phyloP scores from a whole-genome alignment of 2,329 filamentous ascomycete genomes.

The Huntiella omanensis region DNA sequence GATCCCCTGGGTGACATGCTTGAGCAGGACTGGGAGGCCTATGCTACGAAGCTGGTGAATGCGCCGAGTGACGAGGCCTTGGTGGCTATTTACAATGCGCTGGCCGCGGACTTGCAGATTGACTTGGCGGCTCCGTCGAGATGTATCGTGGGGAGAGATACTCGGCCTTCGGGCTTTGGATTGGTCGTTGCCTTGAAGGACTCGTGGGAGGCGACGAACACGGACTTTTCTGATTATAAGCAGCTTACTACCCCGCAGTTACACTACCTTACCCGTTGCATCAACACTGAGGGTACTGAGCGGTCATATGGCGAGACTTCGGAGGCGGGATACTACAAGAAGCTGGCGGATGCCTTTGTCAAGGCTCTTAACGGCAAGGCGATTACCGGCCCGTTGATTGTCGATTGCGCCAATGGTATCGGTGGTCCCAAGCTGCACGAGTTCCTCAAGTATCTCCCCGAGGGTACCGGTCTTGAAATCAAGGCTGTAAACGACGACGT shows the following conservation, averaged over 20 bases:
- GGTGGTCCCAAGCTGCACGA: conserved; percentile 80
- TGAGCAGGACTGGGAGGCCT: conserved; percentile 82
- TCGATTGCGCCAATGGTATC: conserved; percentile 94
- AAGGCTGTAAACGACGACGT: conserved; percentile 87
- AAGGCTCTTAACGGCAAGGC: conserved; percentile 62
- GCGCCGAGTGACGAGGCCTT: conserved; percentile 56
- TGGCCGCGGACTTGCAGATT: conserved; percentile 59
- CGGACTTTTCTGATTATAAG: conserved; percentile 68
- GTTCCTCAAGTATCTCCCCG: conserved; percentile 64
- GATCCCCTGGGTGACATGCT: conserved; percentile 98
- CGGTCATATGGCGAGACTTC: conserved; percentile 77
- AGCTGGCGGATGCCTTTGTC: conserved; percentile 70
- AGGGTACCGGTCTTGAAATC: conserved; percentile 54
- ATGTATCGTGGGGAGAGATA: conserved; percentile 83
- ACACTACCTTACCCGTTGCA: conserved; percentile 85
- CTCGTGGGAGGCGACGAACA: conserved; percentile 56
- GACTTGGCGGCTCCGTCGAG: conserved; percentile 51
- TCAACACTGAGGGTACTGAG: conserved; percentile 78
- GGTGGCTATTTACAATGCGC: conserved; percentile 53
- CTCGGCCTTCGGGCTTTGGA: conserved; percentile 72
- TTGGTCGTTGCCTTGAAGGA: conserved; percentile 64
- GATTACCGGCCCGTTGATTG: conserved; percentile 53
- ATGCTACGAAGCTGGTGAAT: conserved; percentile 82
- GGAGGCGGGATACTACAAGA: conserved; percentile 88
- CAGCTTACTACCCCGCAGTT: conserved; percentile 93